phyloP scores from a whole-genome alignment of 345 rosid genomes.

The Salix dunnii region DNA sequence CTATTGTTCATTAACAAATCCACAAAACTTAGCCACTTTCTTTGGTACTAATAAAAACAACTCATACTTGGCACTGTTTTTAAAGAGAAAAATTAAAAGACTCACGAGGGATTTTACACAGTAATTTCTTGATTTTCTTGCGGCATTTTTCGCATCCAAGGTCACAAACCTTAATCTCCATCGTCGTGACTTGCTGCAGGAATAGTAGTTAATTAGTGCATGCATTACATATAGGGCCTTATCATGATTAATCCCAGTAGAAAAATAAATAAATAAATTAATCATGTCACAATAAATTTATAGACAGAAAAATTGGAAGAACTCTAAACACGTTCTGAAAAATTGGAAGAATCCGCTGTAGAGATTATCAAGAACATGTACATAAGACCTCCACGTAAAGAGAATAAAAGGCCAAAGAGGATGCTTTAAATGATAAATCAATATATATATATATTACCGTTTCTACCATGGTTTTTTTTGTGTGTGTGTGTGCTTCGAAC shows the following conservation, averaged over 20 bases:
- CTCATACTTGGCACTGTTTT: slow-evolving; percentile 22
- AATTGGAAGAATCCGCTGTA: not conserved
- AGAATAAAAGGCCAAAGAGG: not conserved
- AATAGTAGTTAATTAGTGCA: not conserved
- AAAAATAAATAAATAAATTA: not conserved
- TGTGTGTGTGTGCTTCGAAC: not conserved
- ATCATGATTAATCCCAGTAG: no score
- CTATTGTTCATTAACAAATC: slow-evolving; percentile 40
- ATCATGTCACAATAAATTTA: not conserved
- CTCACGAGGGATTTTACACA: slow-evolving; percentile 69
- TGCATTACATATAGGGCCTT: not conserved
- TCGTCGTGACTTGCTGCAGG: slow-evolving; percentile 59
- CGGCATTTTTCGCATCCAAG: slow-evolving; percentile 64
- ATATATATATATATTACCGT: not conserved
- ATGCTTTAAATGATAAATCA: not conserved
- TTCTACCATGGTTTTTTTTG: not conserved
- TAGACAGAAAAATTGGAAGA: not conserved
- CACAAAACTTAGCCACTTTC: slow-evolving; percentile 15
- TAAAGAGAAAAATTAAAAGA: not conserved
- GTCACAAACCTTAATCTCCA: slow-evolving; percentile 64
- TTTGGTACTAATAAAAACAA: not conserved
- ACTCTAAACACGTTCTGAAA: not conserved
- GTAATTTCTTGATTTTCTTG: slow-evolving; percentile 73
- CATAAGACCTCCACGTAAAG: not conserved
- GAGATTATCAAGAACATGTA: no score